Percentiles rank a stretch among this genome's conserved stretches.
Evolutionary conservation across 352 stramenopile species (phyloP).

Genomic region (Pythium phragmitis): DNA sequence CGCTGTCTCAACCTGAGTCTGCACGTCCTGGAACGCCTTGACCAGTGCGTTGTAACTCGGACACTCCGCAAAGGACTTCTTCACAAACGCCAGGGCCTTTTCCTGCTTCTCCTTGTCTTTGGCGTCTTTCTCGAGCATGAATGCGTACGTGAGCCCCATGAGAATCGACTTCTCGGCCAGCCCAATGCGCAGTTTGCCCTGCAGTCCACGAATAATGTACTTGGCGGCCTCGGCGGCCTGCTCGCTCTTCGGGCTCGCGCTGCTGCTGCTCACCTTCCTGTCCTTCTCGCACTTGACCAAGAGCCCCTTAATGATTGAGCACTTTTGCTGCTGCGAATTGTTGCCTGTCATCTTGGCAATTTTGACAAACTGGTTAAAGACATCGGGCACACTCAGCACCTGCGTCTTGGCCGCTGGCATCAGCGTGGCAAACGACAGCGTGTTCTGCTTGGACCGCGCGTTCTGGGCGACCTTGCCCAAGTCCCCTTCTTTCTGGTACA

Average conservation of each 20-base stretch:
- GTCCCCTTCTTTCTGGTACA: slow-evolving; percentile 97
- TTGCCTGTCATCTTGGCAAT: slow-evolving; percentile 95
- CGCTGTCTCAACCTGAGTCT: slow-evolving; percentile 36
- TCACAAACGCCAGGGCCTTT: slow-evolving; percentile 91
- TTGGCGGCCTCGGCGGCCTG: slow-evolving; percentile 91
- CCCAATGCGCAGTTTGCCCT: slow-evolving; percentile 98
- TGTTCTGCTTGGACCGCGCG: slow-evolving; percentile 93
- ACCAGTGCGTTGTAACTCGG: slow-evolving; percentile 96
- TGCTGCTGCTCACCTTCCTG: slow-evolving; percentile 39
- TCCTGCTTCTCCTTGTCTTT: slow-evolving; percentile 89
- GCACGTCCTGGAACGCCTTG: slow-evolving; percentile 77
- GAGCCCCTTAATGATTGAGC: slow-evolving; percentile 96
- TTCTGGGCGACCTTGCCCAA: slow-evolving; percentile 95
- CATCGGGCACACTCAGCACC: slow-evolving; percentile 84
- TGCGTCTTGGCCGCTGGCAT: slow-evolving; percentile 69
- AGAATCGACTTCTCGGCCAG: slow-evolving; percentile 97
- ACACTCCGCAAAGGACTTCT: slow-evolving; percentile 97
- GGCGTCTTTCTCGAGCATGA: slow-evolving; percentile 86
- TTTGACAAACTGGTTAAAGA: slow-evolving; percentile 90
- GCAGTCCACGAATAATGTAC: slow-evolving; percentile 98
- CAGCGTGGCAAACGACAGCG: slow-evolving; percentile 70
- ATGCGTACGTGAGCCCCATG: slow-evolving; percentile 95
- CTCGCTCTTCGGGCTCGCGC: slow-evolving; percentile 37
- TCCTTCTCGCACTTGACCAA: slow-evolving; percentile 92
- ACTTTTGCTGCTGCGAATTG: slow-evolving; percentile 97